Conservation (phyloP, 257 asterid genomes). For the Schizonepeta tenuifolia region DNA sequence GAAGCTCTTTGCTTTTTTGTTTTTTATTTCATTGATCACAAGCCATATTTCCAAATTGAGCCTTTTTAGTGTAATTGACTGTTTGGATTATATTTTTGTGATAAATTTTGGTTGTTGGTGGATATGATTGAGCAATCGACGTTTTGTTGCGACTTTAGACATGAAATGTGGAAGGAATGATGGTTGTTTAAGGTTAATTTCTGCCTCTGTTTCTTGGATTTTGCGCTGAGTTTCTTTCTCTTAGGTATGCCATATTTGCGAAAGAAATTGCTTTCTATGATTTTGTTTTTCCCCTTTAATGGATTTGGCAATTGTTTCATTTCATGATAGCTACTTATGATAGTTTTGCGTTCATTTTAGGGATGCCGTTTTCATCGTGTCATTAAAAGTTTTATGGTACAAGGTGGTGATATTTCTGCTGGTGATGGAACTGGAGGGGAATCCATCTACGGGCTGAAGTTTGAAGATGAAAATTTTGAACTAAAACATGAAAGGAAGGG, state of each 20-base stretch:
- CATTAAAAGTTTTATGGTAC: slow-evolving; percentile 89
- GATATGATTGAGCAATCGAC: slow-evolving; percentile 6
- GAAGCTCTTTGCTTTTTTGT: not conserved
- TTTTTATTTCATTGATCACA: slow-evolving; percentile 18
- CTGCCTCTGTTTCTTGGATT: slow-evolving; percentile 14
- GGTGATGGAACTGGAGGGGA: slow-evolving; percentile 97
- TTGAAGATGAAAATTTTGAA: slow-evolving; percentile 89
- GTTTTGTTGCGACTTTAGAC: not conserved
- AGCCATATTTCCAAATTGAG: not conserved
- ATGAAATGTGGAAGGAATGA: slow-evolving; percentile 1
- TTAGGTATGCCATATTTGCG: slow-evolving; percentile 17
- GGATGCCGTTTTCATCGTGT: slow-evolving; percentile 86
- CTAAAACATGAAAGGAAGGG: slow-evolving; percentile 92
- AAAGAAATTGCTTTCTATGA: slow-evolving; percentile 4
- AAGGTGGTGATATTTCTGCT: slow-evolving; percentile 94
- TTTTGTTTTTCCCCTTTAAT: slow-evolving; percentile 21
- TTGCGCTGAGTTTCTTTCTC: not conserved
- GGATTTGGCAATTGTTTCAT: slow-evolving; percentile 31
- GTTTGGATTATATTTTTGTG: not conserved
- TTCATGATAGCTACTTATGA: slow-evolving; percentile 30
- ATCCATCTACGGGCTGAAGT: slow-evolving; percentile 84
- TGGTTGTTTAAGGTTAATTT: slow-evolving; percentile 11
- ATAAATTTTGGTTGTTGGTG: not conserved
- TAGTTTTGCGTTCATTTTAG: slow-evolving; percentile 43
- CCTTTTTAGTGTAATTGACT: not conserved